Base-by-base conservation (phyloP, 208 protist genomes). In the Crithidia fasciculata region DNA sequence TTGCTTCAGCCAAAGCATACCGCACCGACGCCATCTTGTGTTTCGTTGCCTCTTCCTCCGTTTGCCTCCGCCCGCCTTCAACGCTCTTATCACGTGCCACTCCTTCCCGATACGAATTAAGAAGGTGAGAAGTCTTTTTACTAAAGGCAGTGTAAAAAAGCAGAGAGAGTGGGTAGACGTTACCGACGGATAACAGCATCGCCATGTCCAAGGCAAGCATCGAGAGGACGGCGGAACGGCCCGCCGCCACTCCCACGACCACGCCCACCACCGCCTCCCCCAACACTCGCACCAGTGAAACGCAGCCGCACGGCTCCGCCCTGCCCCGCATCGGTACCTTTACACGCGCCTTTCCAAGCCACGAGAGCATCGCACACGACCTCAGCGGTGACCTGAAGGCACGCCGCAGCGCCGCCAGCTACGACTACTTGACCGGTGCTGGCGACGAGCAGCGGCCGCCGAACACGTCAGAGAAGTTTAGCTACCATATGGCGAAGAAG, bases 361-460 rank as follows among this genome's bases (percentile, higher is more conserved):
- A 50, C 40, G 72, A 78, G 37, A 61, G 45, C 57, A 57, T 78
- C 39, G 50, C 63, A 16, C 43, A 65, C 0, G 40, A 19, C n/a
- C 18, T 70, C 18, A 64, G 36, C 28, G 44, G 18, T 7, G 15
- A 52, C 10, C 62, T 63, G 5, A 15, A 53, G 39, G 18, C 71
- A 49, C 73, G 50, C 8, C 73, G 73, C 47, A 78, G 66, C 55
- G 45, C 18, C 45, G 49, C 37, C 18, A 69, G 45, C 61, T 80
- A 80, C 69, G 59, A 80, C 43, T 80, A 80, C 49, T 61, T 74
- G 13, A n/a, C 44, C n/a, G 45, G 18, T 3, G 9, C 36, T 8
- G 53, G 45, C 19, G 68, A 68, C n/a, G 60, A 18, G 8, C 18
- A 40, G 18, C 61, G 68, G 4, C 44, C 8, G 4, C n/a, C 18